Base-by-base conservation (phyloP, 83 land plant genomes). In the Diphasiastrum complanatum region DNA sequence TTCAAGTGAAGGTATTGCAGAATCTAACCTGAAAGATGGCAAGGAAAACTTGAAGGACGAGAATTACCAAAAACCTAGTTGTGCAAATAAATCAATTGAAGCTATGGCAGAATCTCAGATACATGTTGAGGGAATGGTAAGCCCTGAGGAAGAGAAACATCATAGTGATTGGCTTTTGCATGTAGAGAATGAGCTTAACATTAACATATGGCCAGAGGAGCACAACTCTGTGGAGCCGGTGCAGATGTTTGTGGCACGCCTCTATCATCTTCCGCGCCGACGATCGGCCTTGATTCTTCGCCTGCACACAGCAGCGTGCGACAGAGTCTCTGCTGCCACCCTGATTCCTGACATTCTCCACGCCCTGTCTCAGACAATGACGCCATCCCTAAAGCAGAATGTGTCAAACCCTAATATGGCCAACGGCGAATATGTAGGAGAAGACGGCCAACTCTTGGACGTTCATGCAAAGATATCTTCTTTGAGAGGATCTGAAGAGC, bases 101-200 rank as follows among this genome's bases (percentile, higher is more conserved):
- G 8, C 31, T 4, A 40, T 27, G 63, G 22, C 64, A 25, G 30
- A 35, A 25, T 45, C 27, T 26, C 38, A 57, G 49, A 55, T 26
- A 60, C 29, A 62, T 5, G 5, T 62, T 0, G 20, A 47, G 36
- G 20, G 12, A 38, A 28, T 30, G 70, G 45, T 20, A 19, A 26
- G 25, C 65, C 41, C 26, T 30, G 52, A 11, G 33, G 30, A 25
- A 8, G 45, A 41, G 45, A 19, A 29, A 61, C 48, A 5, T 33
- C 60, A 14, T 19, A 20, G 31, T n/a, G 61, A 36, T 23, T 70
- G 74, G 75, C 20, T 75, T 34, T 41, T 51, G 8, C 31, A 47
- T 46, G 78, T 65, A 25, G 74, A 70, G 67, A 61, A 45, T 40
- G 85, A 81, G 54, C 64, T 84, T 31, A 78, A 78, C 61, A 65